phyloP scores from a whole-genome alignment of 768 basidiomycete genomes.

The Kwoniella europaea region DNA sequence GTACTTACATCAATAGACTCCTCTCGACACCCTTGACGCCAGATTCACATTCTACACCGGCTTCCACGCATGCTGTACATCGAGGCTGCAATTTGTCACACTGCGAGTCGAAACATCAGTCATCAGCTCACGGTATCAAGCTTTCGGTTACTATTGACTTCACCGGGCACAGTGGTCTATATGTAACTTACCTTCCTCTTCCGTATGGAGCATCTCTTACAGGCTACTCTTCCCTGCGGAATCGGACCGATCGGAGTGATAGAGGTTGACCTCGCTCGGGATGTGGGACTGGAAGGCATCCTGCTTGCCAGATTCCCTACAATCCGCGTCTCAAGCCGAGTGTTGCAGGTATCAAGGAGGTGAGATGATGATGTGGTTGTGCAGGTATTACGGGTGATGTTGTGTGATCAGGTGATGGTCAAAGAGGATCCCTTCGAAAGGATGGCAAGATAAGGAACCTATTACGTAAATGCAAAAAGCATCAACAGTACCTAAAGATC shows the following conservation, averaged over 20 bases:
- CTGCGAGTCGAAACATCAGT: not conserved
- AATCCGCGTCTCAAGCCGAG: no score
- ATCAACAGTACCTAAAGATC: no score
- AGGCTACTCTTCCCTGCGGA: not conserved
- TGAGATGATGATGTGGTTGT: no score
- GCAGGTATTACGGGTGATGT: no score
- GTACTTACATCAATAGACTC: not conserved
- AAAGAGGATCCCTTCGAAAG: not conserved
- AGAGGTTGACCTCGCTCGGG: not conserved
- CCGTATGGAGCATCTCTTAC: not conserved
- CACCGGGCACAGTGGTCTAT: no score
- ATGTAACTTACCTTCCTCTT: not conserved
- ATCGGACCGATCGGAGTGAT: not conserved
- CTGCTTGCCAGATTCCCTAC: not conserved
- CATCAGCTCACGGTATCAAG: not conserved
- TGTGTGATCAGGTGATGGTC: not conserved
- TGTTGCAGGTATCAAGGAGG: no score
- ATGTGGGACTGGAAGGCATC: not conserved
- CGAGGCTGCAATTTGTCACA: not conserved
- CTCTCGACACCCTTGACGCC: not conserved
- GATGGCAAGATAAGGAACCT: not conserved
- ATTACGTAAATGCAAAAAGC: not conserved
- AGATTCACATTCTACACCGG: not conserved
- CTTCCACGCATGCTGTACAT: slow-evolving; percentile 4
- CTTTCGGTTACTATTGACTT: no score